Evolutionary conservation across 1,284 basidiomycete genomes (phyloP), one percentile per base, ranked within the genome.

Genomic region (Apiotrichum montevideense): DNA sequence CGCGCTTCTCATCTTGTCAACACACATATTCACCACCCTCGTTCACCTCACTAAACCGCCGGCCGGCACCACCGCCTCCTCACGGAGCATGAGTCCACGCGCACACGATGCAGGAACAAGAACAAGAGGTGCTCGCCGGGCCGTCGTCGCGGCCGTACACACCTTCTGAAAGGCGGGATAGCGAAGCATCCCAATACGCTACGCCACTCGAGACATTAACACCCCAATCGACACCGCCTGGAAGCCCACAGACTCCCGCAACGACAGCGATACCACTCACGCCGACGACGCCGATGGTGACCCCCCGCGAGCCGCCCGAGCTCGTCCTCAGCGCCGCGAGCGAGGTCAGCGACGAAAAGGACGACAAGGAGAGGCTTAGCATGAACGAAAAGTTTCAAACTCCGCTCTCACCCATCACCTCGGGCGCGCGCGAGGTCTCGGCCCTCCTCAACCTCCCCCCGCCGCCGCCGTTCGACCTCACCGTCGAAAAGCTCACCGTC

Each of bases 401-500:
- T 7, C 35, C 14, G n/a, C 5, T 14, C 46, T 9, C 35, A 39
- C 37, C 13, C 37, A 39, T 39, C 37, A 39, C 37, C 37, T 39
- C 37, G 37, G n/a, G 5, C 6, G n/a, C 14, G 13, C 35, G 13
- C 46, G 13, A 42, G n/a, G 34, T 37, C 9, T 50, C 39, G 0
- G 64, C 71, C 3, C 53, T 73, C 33, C 64, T 73, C 44, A 69
- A 71, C 50, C 64, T 78, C 5, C 73, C 77, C 1, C 76, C 74
- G 5, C 77, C 77, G 0, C 61, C 70, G 44, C 74, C 74, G 4
- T 77, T 67, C 61, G 59, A 77, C 51, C 64, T 78, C 15, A 52
- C 48, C 10, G 71, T 77, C 35, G 57, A 70, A n/a, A 58, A 66
- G 41, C 63, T 77, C 7, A 70, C 70, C 2, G 70, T 78, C 34